phyloP scores from a whole-genome alignment of 805 yeast genomes.

The Metschnikowia rubicola region DNA sequence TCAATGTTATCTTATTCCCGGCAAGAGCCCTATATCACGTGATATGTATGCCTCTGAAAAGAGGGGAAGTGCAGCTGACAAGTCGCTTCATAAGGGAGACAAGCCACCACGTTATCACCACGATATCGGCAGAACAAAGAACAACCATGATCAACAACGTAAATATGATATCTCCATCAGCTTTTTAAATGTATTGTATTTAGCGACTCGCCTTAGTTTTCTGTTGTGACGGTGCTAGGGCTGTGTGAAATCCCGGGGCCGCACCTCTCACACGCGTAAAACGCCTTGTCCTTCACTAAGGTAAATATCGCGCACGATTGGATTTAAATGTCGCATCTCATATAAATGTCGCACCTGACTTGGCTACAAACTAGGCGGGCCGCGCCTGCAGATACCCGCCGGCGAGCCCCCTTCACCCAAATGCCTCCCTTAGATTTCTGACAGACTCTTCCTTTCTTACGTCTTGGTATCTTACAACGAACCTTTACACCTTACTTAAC shows the following conservation, averaged over 20 bases:
- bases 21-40: too few relatives aligned
- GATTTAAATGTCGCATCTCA: background rate
- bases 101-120: too few relatives aligned
- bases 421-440: slow-evolving; percentile 5
- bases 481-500: slow-evolving; percentile 9
- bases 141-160: too few relatives aligned
- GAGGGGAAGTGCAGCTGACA: too few relatives aligned
- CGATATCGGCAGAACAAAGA: too few relatives aligned
- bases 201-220: too few relatives aligned
- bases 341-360: background rate
- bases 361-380: slow-evolving; percentile 5
- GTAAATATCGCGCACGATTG: slow-evolving; percentile 1
- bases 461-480: slow-evolving; percentile 12
- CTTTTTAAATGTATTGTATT: too few relatives aligned
- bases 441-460: slow-evolving; percentile 5
- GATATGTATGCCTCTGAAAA: too few relatives aligned
- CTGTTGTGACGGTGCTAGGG: background rate
- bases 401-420: slow-evolving; percentile 13
- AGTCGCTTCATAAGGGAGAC: too few relatives aligned
- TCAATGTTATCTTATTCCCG: too few relatives aligned
- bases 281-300: background rate
- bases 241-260: background rate
- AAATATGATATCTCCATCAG: too few relatives aligned
- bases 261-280: too few relatives aligned
- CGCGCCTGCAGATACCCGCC: slow-evolving; percentile 3